A percentile compares a stretch with the other conserved stretches of the same genome.
Evolutionary conservation across 108 stramenopile species (phyloP).

Genomic region (Aurantiochytrium sp.): DNA sequence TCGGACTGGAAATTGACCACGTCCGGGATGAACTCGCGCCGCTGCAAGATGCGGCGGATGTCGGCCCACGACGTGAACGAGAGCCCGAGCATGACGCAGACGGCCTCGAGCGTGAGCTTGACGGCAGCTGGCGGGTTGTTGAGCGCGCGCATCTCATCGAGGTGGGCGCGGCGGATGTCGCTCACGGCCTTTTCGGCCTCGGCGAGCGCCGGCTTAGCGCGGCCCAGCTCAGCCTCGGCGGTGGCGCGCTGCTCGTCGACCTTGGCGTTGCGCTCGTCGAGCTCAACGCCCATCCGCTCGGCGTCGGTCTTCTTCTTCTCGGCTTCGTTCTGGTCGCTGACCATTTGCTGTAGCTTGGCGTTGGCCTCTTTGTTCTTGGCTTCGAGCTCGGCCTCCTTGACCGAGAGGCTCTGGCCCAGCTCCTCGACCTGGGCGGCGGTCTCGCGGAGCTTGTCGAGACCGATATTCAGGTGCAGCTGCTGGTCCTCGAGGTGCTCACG

Average conservation of each 20-base stretch:
- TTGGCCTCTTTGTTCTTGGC: slow-evolving; percentile 85
- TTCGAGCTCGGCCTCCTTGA: slow-evolving; percentile 70
- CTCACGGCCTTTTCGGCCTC: slow-evolving; percentile 78
- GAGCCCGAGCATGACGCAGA: slow-evolving; percentile 88
- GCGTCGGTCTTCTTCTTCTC: slow-evolving; percentile 86
- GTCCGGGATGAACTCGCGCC: slow-evolving; percentile 87
- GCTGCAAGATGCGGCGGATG: slow-evolving; percentile 80
- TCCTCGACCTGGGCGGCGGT: slow-evolving; percentile 88
- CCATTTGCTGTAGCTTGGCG: slow-evolving; percentile 94
- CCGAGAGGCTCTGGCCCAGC: slow-evolving; percentile 71
- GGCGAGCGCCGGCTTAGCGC: slow-evolving; percentile 88
- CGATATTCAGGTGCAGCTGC: slow-evolving; percentile 90
- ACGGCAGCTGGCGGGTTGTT: slow-evolving; percentile 87
- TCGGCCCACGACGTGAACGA: slow-evolving; percentile 72
- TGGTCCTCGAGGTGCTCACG: slow-evolving; percentile 81
- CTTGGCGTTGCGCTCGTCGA: slow-evolving; percentile 67
- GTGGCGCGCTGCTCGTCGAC: slow-evolving; percentile 78
- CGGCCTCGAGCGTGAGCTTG: slow-evolving; percentile 85
- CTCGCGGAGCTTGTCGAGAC: slow-evolving; percentile 82
- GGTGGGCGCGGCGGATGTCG: slow-evolving; percentile 88
- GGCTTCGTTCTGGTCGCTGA: slow-evolving; percentile 91
- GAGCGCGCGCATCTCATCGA: slow-evolving; percentile 90
- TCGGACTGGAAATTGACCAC: slow-evolving; percentile 92
- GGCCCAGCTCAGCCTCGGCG: slow-evolving; percentile 86
- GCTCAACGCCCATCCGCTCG: slow-evolving; percentile 77